phyloP scores from a whole-genome alignment of 176 grass and related monocot species.

The Hyparrhenia diplandra region DNA sequence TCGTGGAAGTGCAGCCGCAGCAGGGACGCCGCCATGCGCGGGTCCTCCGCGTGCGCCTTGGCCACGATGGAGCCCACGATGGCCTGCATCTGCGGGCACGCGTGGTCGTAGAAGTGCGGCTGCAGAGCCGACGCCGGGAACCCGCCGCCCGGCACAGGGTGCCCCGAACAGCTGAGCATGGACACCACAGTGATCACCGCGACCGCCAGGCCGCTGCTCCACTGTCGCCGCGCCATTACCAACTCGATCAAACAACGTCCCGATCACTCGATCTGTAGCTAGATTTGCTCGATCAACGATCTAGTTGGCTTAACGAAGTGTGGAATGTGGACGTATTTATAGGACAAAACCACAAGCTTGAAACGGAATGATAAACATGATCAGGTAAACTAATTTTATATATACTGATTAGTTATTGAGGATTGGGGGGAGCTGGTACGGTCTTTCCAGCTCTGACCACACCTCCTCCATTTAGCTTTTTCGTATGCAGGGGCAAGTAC shows the following conservation, averaged over 20 bases:
- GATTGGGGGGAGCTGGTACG: slow-evolving; percentile 38
- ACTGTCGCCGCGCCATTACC: slow-evolving; percentile 14
- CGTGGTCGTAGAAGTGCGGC: slow-evolving; percentile 75
- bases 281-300: not conserved
- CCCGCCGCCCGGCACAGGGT: too few species aligned
- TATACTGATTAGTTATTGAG: not conserved
- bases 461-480: slow-evolving; percentile 35
- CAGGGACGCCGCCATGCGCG: slow-evolving; percentile 82
- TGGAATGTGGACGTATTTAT: slow-evolving; percentile 6
- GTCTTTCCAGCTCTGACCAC: slow-evolving; percentile 39
- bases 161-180: not conserved
- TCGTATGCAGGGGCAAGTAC: slow-evolving; percentile 51
- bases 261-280: not conserved
- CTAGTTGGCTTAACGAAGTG: slow-evolving; percentile 6
- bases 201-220: slow-evolving; percentile 23
- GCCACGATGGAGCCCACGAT: slow-evolving; percentile 59
- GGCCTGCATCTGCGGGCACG: slow-evolving; percentile 61
- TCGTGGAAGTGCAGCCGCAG: slow-evolving; percentile 94
- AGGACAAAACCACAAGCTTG: not conserved
- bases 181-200: slow-evolving; percentile 8
- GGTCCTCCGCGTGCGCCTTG: slow-evolving; percentile 65
- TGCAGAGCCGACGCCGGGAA: slow-evolving; percentile 26
- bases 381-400: not conserved
- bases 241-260: not conserved
- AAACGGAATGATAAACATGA: not conserved